Evolutionary conservation across 768 basidiomycete genomes (phyloP).

Genomic region (Infundibulicybe gibba): DNA sequence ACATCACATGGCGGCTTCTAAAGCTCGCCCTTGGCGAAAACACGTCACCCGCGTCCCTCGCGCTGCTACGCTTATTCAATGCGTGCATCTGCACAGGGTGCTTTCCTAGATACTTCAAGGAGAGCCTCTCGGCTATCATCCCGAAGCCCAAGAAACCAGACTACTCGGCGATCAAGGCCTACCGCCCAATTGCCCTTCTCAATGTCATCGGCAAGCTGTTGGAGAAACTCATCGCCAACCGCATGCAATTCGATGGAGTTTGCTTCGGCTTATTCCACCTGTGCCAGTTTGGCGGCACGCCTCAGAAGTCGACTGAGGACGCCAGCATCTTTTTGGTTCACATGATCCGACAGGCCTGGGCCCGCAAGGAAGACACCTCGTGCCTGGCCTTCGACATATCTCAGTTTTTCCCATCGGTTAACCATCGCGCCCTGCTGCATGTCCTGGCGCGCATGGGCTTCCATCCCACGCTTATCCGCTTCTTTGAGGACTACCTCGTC

Average conservation of each 20-base stretch:
- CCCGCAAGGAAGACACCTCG: background rate
- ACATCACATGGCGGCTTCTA: background rate
- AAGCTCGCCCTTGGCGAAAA: background rate
- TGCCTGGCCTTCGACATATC: background rate
- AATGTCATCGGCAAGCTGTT: slow-evolving; percentile 3
- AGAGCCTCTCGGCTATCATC: background rate
- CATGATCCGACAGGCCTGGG: background rate
- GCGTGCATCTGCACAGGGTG: background rate
- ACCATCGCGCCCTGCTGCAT: background rate
- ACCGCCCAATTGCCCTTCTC: background rate
- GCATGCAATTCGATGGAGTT: background rate
- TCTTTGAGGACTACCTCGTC: background rate
- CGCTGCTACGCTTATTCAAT: background rate
- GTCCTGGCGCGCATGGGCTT: background rate
- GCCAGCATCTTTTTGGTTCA: background rate
- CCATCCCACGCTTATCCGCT: background rate
- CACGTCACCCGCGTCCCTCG: background rate
- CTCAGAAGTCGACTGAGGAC: slow-evolving; percentile 3
- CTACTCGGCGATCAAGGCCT: background rate
- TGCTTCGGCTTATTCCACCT: background rate
- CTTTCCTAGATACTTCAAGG: background rate
- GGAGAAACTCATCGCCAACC: slow-evolving; percentile 1
- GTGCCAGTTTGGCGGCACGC: background rate
- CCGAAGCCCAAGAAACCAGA: background rate
- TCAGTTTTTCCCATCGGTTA: background rate